Evolutionary conservation across 2,329 filamentous ascomycete species (phyloP), one percentile per base, ranked within the genome.

Genomic region (Dactylonectria macrodidyma): DNA sequence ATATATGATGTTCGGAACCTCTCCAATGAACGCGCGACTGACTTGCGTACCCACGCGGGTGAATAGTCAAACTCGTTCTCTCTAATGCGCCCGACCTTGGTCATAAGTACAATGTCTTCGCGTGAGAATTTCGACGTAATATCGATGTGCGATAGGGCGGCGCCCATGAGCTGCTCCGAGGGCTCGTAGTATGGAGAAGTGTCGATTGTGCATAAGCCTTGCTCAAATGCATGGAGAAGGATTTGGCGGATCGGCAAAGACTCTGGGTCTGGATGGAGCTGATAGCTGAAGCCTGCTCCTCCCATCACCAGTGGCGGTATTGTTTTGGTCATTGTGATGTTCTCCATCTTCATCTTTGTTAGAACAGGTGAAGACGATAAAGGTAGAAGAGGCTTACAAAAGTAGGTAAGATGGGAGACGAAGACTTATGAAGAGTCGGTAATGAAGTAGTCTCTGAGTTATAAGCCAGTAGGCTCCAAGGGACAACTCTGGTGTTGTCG

Each of bases 141-240:
- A 9, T 16, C 50, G 50, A 36, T 50, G 22, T 41, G 36, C 26
- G 59, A 36, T 22, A 62, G 51, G 11, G 59, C 59, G 22, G 41
- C 50, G 46, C 59, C 59, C 22, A 62, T 24, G 16, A 62, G 48
- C 34, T 38, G 16, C 41, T 62, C 59, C 5, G 59, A 55, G 26
- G 59, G 59, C 24, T 51, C 59, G 36, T 62, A 62, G 34, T 55
- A 62, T 46, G 59, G 59, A 22, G 59, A 62, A 12, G 59, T 62
- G 26, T 62, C 59, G 26, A 62, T 54, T 19, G 51, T 34, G 22
- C 51, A 26, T n/a, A 54, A 11, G 22, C 51, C 51, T 34, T 22
- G 26, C 22, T 54, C 51, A 34, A 54, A 54, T 30, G 51, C 51
- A 30, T 24, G 22, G 16, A 30, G 22, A 30, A 54, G 22, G n/a